Evolutionary conservation across 2,329 filamentous ascomycete species (phyloP).

Genomic region (Phyllosticta citriasiana): DNA sequence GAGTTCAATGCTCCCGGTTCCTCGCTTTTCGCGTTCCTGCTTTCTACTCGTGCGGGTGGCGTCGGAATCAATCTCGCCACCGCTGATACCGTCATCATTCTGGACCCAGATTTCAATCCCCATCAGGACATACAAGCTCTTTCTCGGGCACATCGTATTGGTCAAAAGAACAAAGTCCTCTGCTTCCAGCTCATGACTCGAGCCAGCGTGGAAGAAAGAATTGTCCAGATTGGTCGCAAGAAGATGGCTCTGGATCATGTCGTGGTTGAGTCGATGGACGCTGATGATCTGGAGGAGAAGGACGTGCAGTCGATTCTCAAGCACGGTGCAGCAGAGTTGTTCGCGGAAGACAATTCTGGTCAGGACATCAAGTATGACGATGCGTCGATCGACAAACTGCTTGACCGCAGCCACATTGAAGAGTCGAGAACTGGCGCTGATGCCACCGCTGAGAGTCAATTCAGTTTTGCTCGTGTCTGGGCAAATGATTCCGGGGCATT

Average conservation of each 20-base stretch:
- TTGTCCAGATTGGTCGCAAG: constrained; percentile 88
- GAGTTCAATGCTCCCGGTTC: constrained; percentile 82
- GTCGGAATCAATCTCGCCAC: constrained; percentile 97
- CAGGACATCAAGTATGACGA: constrained; percentile 73
- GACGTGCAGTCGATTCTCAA: constrained; percentile 82
- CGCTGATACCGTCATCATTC: constrained; percentile 94
- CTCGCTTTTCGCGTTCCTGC: constrained; percentile 74
- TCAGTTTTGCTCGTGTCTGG: constrained; percentile 88
- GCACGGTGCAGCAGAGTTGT: constrained; percentile 78
- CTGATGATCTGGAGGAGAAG: constrained; percentile 65
- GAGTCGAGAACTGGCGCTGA: constrained; percentile 57
- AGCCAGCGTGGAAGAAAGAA: constrained; percentile 83
- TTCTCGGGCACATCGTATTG: constrained; percentile 89
- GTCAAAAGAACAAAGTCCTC: constrained; percentile 89
- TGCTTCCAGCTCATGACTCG: constrained; percentile 93
- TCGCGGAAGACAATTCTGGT: constrained; percentile 61
- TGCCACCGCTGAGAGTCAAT: constrained; percentile 63
- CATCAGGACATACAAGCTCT: constrained; percentile 96
- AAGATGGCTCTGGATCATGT: constrained; percentile 96
- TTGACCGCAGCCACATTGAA: constrained; percentile 79
- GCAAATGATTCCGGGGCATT: constrained; percentile 66
- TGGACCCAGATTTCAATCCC: constrained; percentile 95
- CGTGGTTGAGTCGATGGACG: constrained; percentile 83
- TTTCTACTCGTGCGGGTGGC: constrained; percentile 89
- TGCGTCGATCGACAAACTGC: constrained; percentile 72